Evolutionary conservation across 257 asterid genomes (phyloP), one percentile per base, ranked within the genome.

Genomic region (Capsicum baccatum): DNA sequence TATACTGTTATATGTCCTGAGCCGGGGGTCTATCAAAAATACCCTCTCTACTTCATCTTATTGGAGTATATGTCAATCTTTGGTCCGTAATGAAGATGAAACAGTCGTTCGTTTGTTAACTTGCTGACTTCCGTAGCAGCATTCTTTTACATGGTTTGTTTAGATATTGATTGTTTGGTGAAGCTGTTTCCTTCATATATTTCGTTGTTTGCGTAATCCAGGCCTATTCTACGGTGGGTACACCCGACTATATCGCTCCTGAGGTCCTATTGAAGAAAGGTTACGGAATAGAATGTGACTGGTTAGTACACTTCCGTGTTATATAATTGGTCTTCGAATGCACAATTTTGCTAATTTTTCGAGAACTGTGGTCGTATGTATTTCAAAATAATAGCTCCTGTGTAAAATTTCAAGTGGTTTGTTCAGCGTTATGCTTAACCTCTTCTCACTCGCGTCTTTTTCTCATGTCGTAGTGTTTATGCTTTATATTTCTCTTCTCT

Each of bases 221-320:
- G 88, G 88, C 88, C 5, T 86, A 83, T 39, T 86, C 88, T 60
- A 86, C 86, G 10, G 88, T 86, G 83, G 88, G 88, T 15, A 86
- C 88, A 42, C 88, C 86, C 9, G 88, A 86, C 67, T 86, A 86
- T 79, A 86, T 86, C 17, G 86, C 88, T 63, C 88, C 88, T 13
- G 88, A 86, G 68, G 86, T 86, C 62, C 66, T 86, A 58, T 67
- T 83, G 85, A 86, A 86, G 84, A 86, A 86, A 79, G 86, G 88
- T 60, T 86, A 86, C 59, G 86, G 88, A 11, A 83, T 86, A 86
- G 88, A 86, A 58, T 86, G 88, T 69, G 88, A 86, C 81, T 86
- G 88, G 87, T 85, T 80, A 80, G 87, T 85, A 80, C 82, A 56
- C 66, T 80, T 76, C 58, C 42, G 17, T 66, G 48, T 86, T 76